These are phyloP conservation scores for Caryopteris hybrid DNA, from an alignment of 305 asterid species.

Conservation along the genomic window DNA sequence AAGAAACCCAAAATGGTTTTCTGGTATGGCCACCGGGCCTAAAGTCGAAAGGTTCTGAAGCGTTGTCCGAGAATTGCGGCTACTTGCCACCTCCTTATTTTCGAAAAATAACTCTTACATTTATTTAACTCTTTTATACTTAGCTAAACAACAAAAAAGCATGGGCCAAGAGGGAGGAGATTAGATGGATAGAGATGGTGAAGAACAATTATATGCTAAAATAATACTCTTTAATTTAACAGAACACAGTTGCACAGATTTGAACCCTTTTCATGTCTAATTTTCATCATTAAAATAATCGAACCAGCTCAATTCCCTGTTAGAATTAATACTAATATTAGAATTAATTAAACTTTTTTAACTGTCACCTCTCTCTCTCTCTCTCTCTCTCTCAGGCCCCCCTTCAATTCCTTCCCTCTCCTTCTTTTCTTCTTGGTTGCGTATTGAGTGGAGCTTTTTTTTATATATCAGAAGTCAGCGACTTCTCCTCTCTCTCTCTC, in stretches of 20 bases:
- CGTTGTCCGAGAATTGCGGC: conserved; percentile 69
- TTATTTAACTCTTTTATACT: not conserved
- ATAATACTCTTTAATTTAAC: conserved; percentile 14
- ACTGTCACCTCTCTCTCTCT: no score
- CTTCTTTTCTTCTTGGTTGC: conserved; percentile 40
- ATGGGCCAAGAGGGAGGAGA: conserved; percentile 18
- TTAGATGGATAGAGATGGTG: conserved; percentile 20
- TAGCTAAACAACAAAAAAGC: conserved; percentile 17
- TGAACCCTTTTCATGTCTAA: conserved; percentile 33
- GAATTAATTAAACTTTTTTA: no score
- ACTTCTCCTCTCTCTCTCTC: conserved; percentile 19
- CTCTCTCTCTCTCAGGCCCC: not conserved
- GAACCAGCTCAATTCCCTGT: conserved; percentile 25
- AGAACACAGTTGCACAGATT: conserved; percentile 33
- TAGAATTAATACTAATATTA: not conserved
- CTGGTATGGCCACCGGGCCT: not conserved
- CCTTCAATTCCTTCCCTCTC: conserved; percentile 8
- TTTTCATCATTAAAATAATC: conserved; percentile 13
- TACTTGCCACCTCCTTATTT: conserved; percentile 58
- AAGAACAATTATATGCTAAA: conserved; percentile 22
- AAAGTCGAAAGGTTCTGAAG: conserved; percentile 8
- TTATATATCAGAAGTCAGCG: conserved; percentile 66
- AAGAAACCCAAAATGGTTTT: not conserved
- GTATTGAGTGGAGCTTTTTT: conserved; percentile 37
- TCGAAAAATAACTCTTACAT: conserved; percentile 8